A percentile compares a stretch with the other conserved stretches of the same genome.
These are phyloP conservation scores for Elsinoe fawcettii DNA, from an alignment of 2,329 filamentous ascomycete genomes.

Conservation along the genomic window DNA sequence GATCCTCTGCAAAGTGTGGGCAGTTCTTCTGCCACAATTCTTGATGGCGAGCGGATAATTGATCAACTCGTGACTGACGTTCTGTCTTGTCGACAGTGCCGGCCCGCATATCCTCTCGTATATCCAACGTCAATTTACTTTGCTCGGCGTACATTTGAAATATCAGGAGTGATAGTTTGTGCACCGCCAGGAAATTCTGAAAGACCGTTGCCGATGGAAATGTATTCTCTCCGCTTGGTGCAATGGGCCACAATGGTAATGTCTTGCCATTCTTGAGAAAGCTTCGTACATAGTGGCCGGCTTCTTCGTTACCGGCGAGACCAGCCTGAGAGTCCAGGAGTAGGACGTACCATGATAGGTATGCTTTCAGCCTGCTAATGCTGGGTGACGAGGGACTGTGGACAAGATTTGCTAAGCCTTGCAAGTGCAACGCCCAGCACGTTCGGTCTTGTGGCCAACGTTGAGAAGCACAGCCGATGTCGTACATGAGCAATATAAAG, in stretches of 20 bases:
- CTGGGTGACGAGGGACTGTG: neutral
- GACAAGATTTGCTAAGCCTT: conserved; percentile 42
- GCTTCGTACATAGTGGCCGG: conserved; percentile 14
- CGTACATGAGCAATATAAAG: conserved; percentile 50
- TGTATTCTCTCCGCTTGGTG: conserved; percentile 8
- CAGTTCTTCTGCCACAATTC: neutral
- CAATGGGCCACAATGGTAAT: conserved; percentile 11
- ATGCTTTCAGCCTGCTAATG: conserved; percentile 32
- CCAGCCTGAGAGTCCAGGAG: conserved; percentile 37
- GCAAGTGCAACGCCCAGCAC: conserved; percentile 49
- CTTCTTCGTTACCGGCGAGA: conserved; percentile 15
- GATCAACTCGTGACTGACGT: neutral
- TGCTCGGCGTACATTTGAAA: conserved; percentile 10
- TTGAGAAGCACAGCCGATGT: conserved; percentile 34
- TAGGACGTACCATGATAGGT: conserved; percentile 49
- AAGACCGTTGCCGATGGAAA: neutral
- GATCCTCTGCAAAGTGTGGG: neutral
- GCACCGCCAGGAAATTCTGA: neutral
- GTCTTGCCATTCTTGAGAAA: conserved; percentile 11
- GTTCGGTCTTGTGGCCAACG: conserved; percentile 29
- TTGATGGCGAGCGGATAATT: neutral
- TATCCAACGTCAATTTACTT: neutral
- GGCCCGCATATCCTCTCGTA: neutral
- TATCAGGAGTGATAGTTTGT: conserved; percentile 7
- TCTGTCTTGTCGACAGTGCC: neutral